A percentile compares a stretch with the other conserved stretches of the same genome.
Evolutionary conservation across 352 stramenopile species (phyloP).

Genomic region (Phytophthora vignae): DNA sequence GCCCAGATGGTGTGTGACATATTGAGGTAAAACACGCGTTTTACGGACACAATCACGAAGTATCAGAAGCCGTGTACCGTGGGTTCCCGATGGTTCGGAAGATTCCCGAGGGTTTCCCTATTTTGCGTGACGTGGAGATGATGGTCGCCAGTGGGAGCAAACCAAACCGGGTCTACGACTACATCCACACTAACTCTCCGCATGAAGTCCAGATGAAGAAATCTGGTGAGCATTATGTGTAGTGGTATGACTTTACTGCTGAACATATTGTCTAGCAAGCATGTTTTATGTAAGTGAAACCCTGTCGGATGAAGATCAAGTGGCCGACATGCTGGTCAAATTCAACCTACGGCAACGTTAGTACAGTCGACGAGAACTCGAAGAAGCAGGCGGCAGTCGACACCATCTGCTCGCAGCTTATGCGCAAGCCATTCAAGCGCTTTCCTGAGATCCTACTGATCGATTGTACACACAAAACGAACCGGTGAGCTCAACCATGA

Average conservation of each 20-base stretch:
- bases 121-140: slow-evolving; percentile 11
- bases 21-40: too few relatives aligned
- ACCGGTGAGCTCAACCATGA: slow-evolving; percentile 9
- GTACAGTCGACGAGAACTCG: slow-evolving; percentile 4
- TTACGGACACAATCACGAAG: too few relatives aligned
- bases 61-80: background rate
- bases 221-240: background rate
- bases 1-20: too few relatives aligned
- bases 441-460: slow-evolving; percentile 15
- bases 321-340: background rate
- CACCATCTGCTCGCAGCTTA: slow-evolving; percentile 7
- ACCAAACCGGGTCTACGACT: slow-evolving; percentile 7
- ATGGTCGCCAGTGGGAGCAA: slow-evolving; percentile 14
- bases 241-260: too few relatives aligned
- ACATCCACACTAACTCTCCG: background rate
- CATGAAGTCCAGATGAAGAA: slow-evolving; percentile 5
- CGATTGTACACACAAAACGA: slow-evolving; percentile 23
- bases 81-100: background rate
- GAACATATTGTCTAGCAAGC: too few relatives aligned
- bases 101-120: background rate
- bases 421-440: slow-evolving; percentile 2
- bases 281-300: background rate
- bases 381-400: slow-evolving; percentile 1
- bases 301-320: slow-evolving; percentile 5
- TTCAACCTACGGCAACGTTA: slow-evolving; percentile 13